Percentiles rank a stretch among this genome's conserved stretches.
These are phyloP conservation scores for Biscogniauxia mediterranea DNA, from an alignment of 2,329 filamentous ascomycete species.

Conservation along the genomic window DNA sequence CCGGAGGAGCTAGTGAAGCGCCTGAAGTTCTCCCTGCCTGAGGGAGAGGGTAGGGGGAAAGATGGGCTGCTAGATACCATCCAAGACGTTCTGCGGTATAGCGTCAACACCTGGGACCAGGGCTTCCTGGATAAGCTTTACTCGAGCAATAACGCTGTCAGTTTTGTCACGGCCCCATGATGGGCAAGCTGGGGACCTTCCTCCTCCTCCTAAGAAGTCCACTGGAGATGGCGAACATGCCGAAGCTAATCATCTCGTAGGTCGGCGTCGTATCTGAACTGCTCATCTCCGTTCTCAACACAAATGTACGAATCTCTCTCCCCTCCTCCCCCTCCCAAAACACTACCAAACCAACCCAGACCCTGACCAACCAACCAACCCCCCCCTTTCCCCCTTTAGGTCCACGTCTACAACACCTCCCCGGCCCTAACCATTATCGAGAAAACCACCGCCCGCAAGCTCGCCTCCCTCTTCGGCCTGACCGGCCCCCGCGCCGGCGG, in stretches of 20 bases:
- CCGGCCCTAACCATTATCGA: conserved; percentile 86
- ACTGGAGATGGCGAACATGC: background rate
- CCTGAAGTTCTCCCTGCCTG: conserved; percentile 58
- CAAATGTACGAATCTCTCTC: conserved; percentile 58
- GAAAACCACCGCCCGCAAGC: conserved; percentile 70
- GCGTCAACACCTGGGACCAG: conserved; percentile 98
- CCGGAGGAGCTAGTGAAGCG: conserved; percentile 57
- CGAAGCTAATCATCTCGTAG: conserved; percentile 33
- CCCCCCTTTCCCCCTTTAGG: conserved; percentile 36
- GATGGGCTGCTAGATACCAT: conserved; percentile 73
- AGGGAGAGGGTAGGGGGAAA: conserved; percentile 57
- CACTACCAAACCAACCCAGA: too few relatives aligned
- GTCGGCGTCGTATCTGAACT: conserved; percentile 84
- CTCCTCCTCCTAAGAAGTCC: background rate
- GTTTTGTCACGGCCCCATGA: too few relatives aligned
- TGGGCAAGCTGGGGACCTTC: too few relatives aligned
- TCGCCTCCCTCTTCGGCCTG: conserved; percentile 79
- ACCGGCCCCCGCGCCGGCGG: conserved; percentile 65
- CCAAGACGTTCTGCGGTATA: conserved; percentile 72
- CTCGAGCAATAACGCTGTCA: conserved; percentile 77
- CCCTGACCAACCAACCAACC: conserved; percentile 23
- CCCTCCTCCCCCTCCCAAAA: background rate
- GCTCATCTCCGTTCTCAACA: conserved; percentile 82
- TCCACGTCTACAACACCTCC: conserved; percentile 92
- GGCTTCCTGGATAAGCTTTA: conserved; percentile 97